Evolutionary conservation across 176 grass and related monocot genomes (phyloP), one percentile per base, ranked within the genome.

Genomic region (Alopecurus myosuroides): DNA sequence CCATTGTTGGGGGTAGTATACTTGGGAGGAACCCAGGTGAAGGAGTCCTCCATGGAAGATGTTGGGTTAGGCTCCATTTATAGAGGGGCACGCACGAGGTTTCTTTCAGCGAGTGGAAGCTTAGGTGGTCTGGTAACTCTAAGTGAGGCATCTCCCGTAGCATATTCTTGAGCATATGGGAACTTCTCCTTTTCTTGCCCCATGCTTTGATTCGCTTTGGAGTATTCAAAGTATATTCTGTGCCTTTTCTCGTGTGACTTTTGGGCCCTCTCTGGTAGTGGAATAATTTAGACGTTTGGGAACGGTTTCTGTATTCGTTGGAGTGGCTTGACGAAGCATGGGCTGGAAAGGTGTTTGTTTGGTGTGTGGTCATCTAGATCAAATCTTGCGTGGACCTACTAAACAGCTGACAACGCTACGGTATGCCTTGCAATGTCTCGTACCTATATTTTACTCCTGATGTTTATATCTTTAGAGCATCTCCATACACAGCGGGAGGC

Each of bases 151-250:
- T 90, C 89, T 90, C 80, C 76, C 81, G 41, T 76, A 2, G 89
- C 89, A 90, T 90, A 90, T 91, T 91, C 85, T 20, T 69, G 31
- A 60, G 89, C 85, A 91, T 86, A 80, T 53, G 76, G 11, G 75
- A 84, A 70, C 76, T 67, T 40, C 18, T 42, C 10, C 25, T 14
- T 86, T 90, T 31, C 69, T 28, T 57, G 84, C 74, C 65, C 19
- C 76, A 35, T 22, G 80, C 81, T 87, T 80, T 84, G 75, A 55
- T 49, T 49, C 40, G 57, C 84, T 87, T 76, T 87, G 40, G 83
- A 77, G 78, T 81, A 85, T 80, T 91, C 81, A 60, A 81, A 66
- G 84, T 67, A 90, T 79, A 90, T 87, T 87, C 85, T 25, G 11
- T 68, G 75, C 39, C 12, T 84, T 82, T 60, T 70, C 41, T 44